Evolutionary conservation across 2,329 filamentous ascomycete species (phyloP).

Genomic region (Hymenotorrendiella dingleyae): DNA sequence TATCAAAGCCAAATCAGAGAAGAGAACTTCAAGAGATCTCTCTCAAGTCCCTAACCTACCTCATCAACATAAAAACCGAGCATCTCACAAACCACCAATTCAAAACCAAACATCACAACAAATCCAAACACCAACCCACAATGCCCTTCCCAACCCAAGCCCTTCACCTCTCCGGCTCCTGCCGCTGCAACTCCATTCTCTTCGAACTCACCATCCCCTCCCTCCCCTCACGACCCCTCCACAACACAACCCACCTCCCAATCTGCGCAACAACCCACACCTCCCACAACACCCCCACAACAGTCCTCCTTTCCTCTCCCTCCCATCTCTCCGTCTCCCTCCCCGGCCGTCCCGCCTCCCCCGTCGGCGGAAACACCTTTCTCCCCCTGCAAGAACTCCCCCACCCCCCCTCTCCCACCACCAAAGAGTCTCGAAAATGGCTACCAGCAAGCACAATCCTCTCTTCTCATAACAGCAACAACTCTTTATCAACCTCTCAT

Average conservation of each 20-base stretch:
- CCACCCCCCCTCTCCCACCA: not conserved
- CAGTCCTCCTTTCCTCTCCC: not conserved
- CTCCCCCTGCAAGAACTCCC: not conserved
- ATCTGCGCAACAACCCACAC: not conserved
- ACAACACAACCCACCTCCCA: not conserved
- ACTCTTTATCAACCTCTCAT: not conserved
- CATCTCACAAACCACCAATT: too few species aligned
- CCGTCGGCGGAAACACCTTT: not conserved
- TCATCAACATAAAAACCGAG: too few species aligned
- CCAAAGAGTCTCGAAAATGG: not conserved
- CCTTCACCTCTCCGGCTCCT: not conserved
- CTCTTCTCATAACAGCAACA: not conserved
- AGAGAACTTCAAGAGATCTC: too few species aligned
- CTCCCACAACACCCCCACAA: not conserved
- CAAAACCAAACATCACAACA: too few species aligned
- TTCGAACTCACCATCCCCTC: constrained; percentile 1
- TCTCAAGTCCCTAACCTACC: too few species aligned
- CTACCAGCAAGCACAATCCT: not conserved
- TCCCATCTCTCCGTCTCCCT: not conserved
- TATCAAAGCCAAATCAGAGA: too few species aligned
- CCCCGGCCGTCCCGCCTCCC: not conserved
- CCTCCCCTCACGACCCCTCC: not conserved
- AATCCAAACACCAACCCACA: not conserved
- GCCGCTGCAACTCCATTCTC: not conserved
- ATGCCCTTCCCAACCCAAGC: not conserved